Evolutionary conservation across 73 alveolate species (phyloP).

Genomic region (Paramecium caudatum): DNA sequence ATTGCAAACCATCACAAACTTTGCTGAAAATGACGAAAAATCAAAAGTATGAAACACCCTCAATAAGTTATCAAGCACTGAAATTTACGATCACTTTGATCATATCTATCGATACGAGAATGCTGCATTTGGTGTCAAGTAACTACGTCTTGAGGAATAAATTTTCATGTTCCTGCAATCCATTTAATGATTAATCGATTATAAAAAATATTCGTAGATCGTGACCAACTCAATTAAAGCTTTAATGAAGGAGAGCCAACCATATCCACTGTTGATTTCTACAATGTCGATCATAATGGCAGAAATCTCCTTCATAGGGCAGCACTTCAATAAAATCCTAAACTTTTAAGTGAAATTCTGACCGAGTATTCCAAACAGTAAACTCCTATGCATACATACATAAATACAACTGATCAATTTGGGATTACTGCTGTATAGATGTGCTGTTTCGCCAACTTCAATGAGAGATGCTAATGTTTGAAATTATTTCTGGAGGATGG

Average conservation of each 20-base stretch:
- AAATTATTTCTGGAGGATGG: conserved; percentile 8
- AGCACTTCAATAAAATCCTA: conserved; percentile 89
- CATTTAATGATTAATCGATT: conserved; percentile 40
- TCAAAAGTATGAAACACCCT: neutral
- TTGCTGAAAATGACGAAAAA: conserved; percentile 33
- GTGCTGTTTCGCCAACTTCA: conserved; percentile 27
- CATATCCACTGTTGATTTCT: conserved; percentile 80
- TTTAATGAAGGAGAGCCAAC: too few species aligned
- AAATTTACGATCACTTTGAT: conserved; percentile 4
- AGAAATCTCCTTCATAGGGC: conserved; percentile 84
- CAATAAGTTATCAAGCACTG: neutral
- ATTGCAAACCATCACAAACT: neutral
- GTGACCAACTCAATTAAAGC: neutral
- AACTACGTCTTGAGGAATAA: conserved; percentile 18
- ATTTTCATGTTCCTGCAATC: conserved; percentile 22
- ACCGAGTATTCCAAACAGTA: conserved; percentile 33
- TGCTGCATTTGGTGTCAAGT: conserved; percentile 3
- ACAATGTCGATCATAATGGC: conserved; percentile 86
- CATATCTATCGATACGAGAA: neutral
- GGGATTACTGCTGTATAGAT: conserved; percentile 18
- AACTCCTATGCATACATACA: conserved; percentile 19
- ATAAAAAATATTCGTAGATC: neutral
- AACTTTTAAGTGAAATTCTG: conserved; percentile 56
- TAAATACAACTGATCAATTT: conserved; percentile 13
- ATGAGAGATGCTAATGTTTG: conserved; percentile 20